phyloP scores from a whole-genome alignment of 2,329 filamentous ascomycete genomes.

The Fusarium subtropicale region DNA sequence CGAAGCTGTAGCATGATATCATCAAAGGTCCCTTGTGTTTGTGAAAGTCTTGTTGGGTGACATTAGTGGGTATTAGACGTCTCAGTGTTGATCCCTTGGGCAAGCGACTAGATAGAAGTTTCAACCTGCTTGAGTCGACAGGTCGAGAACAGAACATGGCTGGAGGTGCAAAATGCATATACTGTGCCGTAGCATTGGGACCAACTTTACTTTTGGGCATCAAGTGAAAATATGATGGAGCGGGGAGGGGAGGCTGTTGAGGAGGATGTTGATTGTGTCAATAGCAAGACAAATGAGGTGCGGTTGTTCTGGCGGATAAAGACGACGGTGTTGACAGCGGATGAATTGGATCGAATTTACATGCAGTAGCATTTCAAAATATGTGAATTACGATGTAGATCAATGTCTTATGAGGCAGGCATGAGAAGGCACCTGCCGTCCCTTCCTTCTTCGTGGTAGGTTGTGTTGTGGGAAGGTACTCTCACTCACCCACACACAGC shows the following conservation, averaged over 20 bases:
- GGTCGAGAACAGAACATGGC: not conserved
- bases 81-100: constrained; percentile 6
- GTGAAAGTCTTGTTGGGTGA: constrained; percentile 1
- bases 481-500: not conserved
- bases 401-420: not conserved
- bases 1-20: constrained; percentile 51
- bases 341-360: constrained; percentile 19
- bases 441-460: not conserved
- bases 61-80: constrained; percentile 13
- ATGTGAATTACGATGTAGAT: constrained; percentile 17
- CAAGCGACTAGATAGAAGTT: not conserved
- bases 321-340: constrained; percentile 20
- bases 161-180: constrained; percentile 10
- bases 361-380: constrained; percentile 11
- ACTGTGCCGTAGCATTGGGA: constrained; percentile 13
- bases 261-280: not conserved
- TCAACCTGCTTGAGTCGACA: not conserved
- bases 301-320: constrained; percentile 22
- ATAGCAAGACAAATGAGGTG: not conserved
- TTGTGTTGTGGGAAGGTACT: not conserved
- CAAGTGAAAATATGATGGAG: constrained; percentile 5
- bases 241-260: not conserved
- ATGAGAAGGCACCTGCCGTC: constrained; percentile 3
- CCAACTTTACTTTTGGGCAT: constrained; percentile 21
- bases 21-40: constrained; percentile 36